Evolutionary conservation across 371 early-diverging fungal species (phyloP), one percentile per base, ranked within the genome.

Genomic region (Cokeromyces recurvatus): DNA sequence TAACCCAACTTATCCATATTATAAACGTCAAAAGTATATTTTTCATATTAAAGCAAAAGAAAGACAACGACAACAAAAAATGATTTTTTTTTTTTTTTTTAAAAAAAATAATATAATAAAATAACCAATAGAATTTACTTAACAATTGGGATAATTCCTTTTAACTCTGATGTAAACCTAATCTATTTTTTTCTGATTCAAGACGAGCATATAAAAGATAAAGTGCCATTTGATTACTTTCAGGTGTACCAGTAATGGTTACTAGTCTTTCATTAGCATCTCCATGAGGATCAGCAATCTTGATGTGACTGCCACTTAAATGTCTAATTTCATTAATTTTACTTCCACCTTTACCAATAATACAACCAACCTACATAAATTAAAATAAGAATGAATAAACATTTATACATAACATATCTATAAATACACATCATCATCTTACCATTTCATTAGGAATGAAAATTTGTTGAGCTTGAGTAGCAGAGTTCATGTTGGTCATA

Each of bases 301-400:
- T 84, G 67, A 91, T 86, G 52, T 86, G 82, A 43, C 86, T 84
- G 19, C 91, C 90, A 40, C 86, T 83, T 40, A 78, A 51, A 31
- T 82, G 77, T 43, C 92, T 78, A 32, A 93, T 86, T 51, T 90
- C 90, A 55, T 89, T 90, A 59, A 91, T 91, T 63, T 85, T 86
- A 25, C 71, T 72, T n/a, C 93, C 93, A 2, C 84, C 84, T 59
- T 89, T 90, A 54, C 93, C 93, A 65, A 92, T 92, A 40, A 92
- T 82, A 43, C 85, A 82, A 8, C 93, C 92, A 20, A 90, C 74
- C 74, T 73, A 53, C 1, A 32, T 15, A 12, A 1, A 12, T 8
- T 12, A 22, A 34, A 50, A 31, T 15, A 46, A 34, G 4, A 32
- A n/a, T 12, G 21, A 37, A 35, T 37, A 15, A 11, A 5, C 17